These are phyloP conservation scores for Aspergillus novofumigatus DNA, from an alignment of 2,329 filamentous ascomycete species.

Conservation along the genomic window DNA sequence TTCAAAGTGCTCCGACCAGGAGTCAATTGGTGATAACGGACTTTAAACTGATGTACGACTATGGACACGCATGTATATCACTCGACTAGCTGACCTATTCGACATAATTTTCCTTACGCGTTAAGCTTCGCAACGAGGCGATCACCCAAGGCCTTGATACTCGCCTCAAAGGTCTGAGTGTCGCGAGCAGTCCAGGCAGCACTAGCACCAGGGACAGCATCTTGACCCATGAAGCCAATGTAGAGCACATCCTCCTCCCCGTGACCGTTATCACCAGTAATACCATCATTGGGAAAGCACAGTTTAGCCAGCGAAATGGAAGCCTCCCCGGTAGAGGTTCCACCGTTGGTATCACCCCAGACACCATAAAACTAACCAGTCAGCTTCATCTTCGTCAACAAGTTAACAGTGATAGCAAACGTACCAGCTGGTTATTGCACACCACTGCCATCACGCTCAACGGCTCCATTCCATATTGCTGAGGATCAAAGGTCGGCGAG, in stretches of 20 bases:
- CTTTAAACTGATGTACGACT: neutral
- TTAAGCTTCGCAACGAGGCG: slow-evolving; percentile 40
- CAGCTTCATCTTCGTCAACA: no score
- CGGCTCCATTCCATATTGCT: slow-evolving; percentile 44
- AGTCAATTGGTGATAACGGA: neutral
- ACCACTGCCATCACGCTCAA: slow-evolving; percentile 55
- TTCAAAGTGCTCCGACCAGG: slow-evolving; percentile 10
- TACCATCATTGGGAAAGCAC: slow-evolving; percentile 49
- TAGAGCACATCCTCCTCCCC: slow-evolving; percentile 57
- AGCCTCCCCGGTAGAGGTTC: slow-evolving; percentile 53
- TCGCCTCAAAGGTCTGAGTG: slow-evolving; percentile 37
- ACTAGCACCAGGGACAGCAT: slow-evolving; percentile 54
- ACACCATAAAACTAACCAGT: slow-evolving; percentile 50
- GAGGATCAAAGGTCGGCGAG: slow-evolving; percentile 40
- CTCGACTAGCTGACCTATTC: neutral
- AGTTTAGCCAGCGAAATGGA: slow-evolving; percentile 55
- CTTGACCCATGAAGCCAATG: slow-evolving; percentile 55
- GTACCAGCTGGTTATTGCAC: slow-evolving; percentile 48
- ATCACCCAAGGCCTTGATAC: slow-evolving; percentile 50
- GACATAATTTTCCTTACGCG: neutral
- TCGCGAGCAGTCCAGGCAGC: slow-evolving; percentile 52
- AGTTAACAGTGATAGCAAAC: no score
- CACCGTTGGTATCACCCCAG: slow-evolving; percentile 61
- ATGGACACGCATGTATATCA: neutral
- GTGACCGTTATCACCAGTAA: slow-evolving; percentile 57